Evolutionary conservation across 169 alveolate species (phyloP), one percentile per base, ranked within the genome.

Genomic region (Plasmodium inui): DNA sequence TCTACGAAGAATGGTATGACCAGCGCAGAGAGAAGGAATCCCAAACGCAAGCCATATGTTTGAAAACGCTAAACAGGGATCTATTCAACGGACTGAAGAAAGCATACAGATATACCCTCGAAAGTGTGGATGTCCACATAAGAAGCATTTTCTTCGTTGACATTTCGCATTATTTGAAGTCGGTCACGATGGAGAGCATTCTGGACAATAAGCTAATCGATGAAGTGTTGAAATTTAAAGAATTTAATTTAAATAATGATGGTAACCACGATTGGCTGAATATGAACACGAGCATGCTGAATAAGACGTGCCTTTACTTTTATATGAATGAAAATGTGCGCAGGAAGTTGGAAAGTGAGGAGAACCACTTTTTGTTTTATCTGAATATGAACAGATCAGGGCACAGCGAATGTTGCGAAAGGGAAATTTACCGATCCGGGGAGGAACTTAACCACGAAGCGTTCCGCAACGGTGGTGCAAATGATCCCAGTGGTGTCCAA

Each of bases 121-220:
- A 76, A 17, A 19, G 17, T 78, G 26, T 82, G 34, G 88, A 91
- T 82, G 53, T 91, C 6, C 76, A 82, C 76, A 91, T 91, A 71
- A 91, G 92, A 72, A 91, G 82, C 37, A 91, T 91, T 70, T 91
- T 91, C 84, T 91, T 91, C 83, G 95, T 91, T 6, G 95, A 91
- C 37, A 46, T 91, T 44, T 82, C 71, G 41, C 34, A 91, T 72
- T 70, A 71, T 73, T 46, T 91, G 53, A 82, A 91, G 55, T 74
- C 83, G 9, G 44, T 82, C 30, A 81, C 84, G 22, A 70, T 71
- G 39, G 55, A 82, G 9, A 91, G 61, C 55, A 91, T 91, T n/a
- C 67, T 72, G 26, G 82, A 91, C 55, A 91, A 91, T 34, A 70
- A 70, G 53, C 71, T 91, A 70, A 91, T 91, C 2, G 95, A 91